A percentile compares a stretch with the other conserved stretches of the same genome.
Evolutionary conservation across 1,284 basidiomycete genomes (phyloP).

Genomic region (Cryptococcus maquisensis): DNA sequence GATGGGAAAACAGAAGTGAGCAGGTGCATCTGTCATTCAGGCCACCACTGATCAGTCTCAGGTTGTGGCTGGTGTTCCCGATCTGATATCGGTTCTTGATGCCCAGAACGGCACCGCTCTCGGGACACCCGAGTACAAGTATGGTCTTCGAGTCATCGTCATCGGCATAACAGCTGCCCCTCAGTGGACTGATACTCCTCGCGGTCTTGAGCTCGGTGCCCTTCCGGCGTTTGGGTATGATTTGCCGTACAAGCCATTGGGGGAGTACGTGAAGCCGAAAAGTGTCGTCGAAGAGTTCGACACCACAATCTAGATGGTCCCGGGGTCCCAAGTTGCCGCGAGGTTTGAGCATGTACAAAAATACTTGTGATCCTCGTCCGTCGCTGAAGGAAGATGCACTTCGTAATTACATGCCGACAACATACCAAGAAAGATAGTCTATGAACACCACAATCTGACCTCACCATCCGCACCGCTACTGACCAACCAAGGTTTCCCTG

Average conservation of each 20-base stretch:
- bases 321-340: too few relatives aligned
- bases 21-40: background rate
- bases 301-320: too few relatives aligned
- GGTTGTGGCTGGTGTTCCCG: slow-evolving; percentile 56
- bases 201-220: slow-evolving; percentile 52
- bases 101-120: slow-evolving; percentile 57
- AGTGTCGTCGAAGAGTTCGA: slow-evolving; percentile 44
- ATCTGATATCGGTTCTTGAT: slow-evolving; percentile 58
- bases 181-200: slow-evolving; percentile 55
- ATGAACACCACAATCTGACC: slow-evolving; percentile 71
- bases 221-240: slow-evolving; percentile 30
- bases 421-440: slow-evolving; percentile 3
- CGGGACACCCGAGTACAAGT: slow-evolving; percentile 56
- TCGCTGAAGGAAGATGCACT: background rate
- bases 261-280: slow-evolving; percentile 38
- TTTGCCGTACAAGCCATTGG: slow-evolving; percentile 38
- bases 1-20: slow-evolving; percentile 39
- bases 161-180: slow-evolving; percentile 58
- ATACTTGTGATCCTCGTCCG: too few relatives aligned
- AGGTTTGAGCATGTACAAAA: too few relatives aligned
- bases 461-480: slow-evolving; percentile 90
- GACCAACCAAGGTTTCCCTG: slow-evolving; percentile 85
- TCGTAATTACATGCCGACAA: background rate
- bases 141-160: slow-evolving; percentile 58
- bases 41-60: slow-evolving; percentile 10